phyloP scores from a whole-genome alignment of 2,329 filamentous ascomycete genomes.

The Ophiostoma sp. region DNA sequence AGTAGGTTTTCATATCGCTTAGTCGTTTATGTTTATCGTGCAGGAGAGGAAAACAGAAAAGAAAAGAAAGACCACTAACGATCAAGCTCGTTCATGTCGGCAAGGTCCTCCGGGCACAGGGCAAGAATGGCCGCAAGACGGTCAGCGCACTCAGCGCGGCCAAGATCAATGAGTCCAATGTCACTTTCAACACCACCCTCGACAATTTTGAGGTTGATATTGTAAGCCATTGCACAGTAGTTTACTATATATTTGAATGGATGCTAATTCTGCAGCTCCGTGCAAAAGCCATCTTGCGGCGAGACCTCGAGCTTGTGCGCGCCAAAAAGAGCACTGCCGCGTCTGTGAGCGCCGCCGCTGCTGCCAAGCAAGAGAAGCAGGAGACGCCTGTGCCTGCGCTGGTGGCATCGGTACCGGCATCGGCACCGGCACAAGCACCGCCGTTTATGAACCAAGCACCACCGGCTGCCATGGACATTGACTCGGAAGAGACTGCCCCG shows the following conservation, averaged over 20 bases:
- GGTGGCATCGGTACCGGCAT: background rate
- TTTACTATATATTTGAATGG: background rate
- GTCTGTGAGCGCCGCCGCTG: slow-evolving; percentile 18
- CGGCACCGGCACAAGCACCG: background rate
- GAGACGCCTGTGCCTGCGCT: background rate
- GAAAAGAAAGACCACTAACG: slow-evolving; percentile 8
- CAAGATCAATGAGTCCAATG: slow-evolving; percentile 45
- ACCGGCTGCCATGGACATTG: slow-evolving; percentile 33
- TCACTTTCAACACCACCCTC: slow-evolving; percentile 48
- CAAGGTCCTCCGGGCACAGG: slow-evolving; percentile 49
- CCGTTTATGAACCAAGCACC: slow-evolving; percentile 27
- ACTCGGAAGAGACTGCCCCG: slow-evolving; percentile 26
- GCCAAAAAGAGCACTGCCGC: slow-evolving; percentile 29
- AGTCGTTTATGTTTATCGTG: too few species aligned
- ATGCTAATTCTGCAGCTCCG: slow-evolving; percentile 35
- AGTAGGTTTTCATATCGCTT: slow-evolving; percentile 37
- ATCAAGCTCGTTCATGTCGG: slow-evolving; percentile 54
- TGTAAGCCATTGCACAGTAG: slow-evolving; percentile 36
- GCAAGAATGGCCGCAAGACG: slow-evolving; percentile 42
- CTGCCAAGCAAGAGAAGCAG: slow-evolving; percentile 15
- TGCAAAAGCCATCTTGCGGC: slow-evolving; percentile 51
- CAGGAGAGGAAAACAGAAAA: too few species aligned
- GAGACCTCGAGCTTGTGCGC: slow-evolving; percentile 47
- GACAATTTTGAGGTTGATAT: slow-evolving; percentile 55
- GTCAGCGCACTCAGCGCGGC: slow-evolving; percentile 35